Evolutionary conservation across 305 asterid species (phyloP).

Genomic region (Fraxinus sp.): DNA sequence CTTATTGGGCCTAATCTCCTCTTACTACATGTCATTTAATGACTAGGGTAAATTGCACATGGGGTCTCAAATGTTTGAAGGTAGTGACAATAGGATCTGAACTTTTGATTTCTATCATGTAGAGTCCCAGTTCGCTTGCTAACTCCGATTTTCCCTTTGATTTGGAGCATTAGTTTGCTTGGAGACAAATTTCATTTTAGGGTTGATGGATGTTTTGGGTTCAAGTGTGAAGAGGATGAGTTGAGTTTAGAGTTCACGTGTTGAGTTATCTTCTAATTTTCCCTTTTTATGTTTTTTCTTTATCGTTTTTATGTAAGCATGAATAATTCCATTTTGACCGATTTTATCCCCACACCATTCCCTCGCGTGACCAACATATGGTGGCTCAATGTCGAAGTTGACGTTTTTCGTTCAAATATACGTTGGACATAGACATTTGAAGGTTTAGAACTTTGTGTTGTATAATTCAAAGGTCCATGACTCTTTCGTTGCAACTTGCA

Average conservation of each 20-base stretch:
- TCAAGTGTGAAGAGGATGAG: background rate
- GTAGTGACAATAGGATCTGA: background rate
- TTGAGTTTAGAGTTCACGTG: background rate
- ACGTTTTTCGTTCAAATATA: background rate
- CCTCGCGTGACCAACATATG: background rate
- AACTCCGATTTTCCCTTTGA: background rate
- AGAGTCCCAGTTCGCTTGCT: background rate
- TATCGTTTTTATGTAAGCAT: background rate
- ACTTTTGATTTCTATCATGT: background rate
- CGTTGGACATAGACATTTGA: background rate
- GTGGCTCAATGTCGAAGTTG: background rate
- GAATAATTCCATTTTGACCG: background rate
- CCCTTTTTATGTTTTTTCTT: background rate
- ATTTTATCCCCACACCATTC: background rate
- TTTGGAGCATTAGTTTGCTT: background rate
- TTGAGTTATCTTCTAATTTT: background rate
- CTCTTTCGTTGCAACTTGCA: background rate
- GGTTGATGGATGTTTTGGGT: background rate
- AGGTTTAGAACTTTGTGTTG: no score
- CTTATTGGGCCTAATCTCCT: constrained; percentile 16
- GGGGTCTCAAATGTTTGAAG: background rate
- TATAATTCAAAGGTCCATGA: background rate
- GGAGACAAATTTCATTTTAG: background rate
- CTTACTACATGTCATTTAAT: background rate
- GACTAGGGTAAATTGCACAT: background rate